Conservation (phyloP, 805 yeast species). For the Candida silvicultrix region DNA sequence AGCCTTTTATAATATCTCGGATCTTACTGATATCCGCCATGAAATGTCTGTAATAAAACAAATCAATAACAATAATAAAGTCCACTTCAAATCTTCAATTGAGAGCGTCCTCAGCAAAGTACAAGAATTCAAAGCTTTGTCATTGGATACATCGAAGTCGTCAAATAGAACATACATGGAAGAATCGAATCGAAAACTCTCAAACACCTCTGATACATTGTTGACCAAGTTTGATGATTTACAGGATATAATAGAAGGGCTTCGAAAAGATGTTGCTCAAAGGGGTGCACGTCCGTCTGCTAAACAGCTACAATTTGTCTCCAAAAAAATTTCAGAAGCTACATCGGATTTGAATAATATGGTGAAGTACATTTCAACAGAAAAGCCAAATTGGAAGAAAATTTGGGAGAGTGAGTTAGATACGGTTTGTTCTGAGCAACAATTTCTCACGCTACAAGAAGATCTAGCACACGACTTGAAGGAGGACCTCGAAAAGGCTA, state of each 20-base stretch:
- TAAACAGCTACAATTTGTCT: slow-evolving; percentile 61
- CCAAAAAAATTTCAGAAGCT: slow-evolving; percentile 59
- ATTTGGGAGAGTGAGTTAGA: slow-evolving; percentile 91
- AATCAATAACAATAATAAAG: slow-evolving; percentile 39
- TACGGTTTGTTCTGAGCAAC: slow-evolving; percentile 89
- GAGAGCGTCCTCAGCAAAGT: slow-evolving; percentile 38
- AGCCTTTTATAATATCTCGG: slow-evolving; percentile 13
- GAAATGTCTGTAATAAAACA: slow-evolving; percentile 59
- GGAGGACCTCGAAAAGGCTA: slow-evolving; percentile 75
- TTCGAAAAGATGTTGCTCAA: slow-evolving; percentile 86
- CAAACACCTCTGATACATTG: slow-evolving; percentile 68
- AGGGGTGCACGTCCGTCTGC: slow-evolving; percentile 80
- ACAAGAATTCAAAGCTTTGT: slow-evolving; percentile 42
- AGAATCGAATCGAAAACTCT: slow-evolving; percentile 62
- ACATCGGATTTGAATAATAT: slow-evolving; percentile 44
- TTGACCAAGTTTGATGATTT: slow-evolving; percentile 82
- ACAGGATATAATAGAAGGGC: slow-evolving; percentile 85
- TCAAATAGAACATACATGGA: slow-evolving; percentile 58
- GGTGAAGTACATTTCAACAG: slow-evolving; percentile 56
- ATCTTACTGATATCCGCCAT: slow-evolving; percentile 38
- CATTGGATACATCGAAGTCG: slow-evolving; percentile 31
- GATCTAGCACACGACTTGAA: slow-evolving; percentile 72
- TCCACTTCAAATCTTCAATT: slow-evolving; percentile 36
- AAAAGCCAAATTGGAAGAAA: slow-evolving; percentile 80
- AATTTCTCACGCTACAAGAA: slow-evolving; percentile 84